phyloP scores from a whole-genome alignment of 2,329 filamentous ascomycete species.

The Arthrobotrys megalospora region DNA sequence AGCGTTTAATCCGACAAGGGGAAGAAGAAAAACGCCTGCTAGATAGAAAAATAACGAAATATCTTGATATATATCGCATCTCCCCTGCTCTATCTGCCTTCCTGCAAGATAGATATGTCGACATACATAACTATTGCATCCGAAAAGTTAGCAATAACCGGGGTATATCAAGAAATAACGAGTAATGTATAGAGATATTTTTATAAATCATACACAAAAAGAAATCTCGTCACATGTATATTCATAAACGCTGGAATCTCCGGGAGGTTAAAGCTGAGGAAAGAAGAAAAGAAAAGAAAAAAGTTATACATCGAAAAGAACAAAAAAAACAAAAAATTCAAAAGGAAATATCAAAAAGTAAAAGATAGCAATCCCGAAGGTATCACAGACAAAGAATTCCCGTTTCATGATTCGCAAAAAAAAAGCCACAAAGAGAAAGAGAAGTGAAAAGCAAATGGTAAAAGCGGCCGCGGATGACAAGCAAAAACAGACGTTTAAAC shows the following conservation, averaged over 20 bases:
- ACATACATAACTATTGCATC: conserved; percentile 44
- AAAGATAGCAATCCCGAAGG: conserved; percentile 62
- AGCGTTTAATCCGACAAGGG: background rate
- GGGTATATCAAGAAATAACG: conserved; percentile 23
- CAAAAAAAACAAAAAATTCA: conserved; percentile 62
- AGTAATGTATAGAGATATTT: conserved; percentile 30
- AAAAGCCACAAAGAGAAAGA: conserved; percentile 35
- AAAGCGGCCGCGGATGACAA: conserved; percentile 1
- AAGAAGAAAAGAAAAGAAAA: conserved; percentile 64
- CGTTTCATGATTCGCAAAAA: conserved; percentile 67
- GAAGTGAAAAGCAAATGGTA: conserved; percentile 38
- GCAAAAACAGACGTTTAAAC: conserved; percentile 44
- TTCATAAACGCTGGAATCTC: conserved; percentile 8
- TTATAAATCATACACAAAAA: conserved; percentile 23
- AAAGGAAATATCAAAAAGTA: conserved; percentile 47
- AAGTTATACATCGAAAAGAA: conserved; percentile 62
- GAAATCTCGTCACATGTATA: conserved; percentile 34
- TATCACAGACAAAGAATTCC: conserved; percentile 65
- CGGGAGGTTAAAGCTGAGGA: conserved; percentile 1
- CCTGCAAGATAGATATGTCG: conserved; percentile 45
- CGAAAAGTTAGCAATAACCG: conserved; percentile 34
- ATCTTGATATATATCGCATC: conserved; percentile 37
- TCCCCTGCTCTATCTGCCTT: conserved; percentile 7
- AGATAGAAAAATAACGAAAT: conserved; percentile 27
- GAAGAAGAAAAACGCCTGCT: conserved; percentile 10